Base-by-base conservation (phyloP, 2,329 filamentous ascomycete genomes). In the Aureobasidium sp. region DNA sequence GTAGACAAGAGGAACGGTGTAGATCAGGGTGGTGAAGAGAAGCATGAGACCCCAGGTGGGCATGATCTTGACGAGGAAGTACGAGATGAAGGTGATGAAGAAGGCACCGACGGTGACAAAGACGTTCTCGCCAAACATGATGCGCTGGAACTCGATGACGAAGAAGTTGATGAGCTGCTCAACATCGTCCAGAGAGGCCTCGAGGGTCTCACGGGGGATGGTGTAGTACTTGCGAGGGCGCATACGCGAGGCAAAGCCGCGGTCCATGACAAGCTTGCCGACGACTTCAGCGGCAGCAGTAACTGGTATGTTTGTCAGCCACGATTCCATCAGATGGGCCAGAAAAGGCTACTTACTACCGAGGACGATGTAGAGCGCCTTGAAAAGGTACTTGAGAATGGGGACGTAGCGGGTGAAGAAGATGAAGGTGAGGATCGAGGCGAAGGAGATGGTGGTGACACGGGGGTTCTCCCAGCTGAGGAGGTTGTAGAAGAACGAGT, bases 81-180 rank as follows among this genome's bases (percentile, higher is more conserved):
- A 87, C 65, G 80, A 78, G 64, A 79, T 69, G 69, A 86, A 77
- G 37, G 83, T 76, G 31, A 83, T 76, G 63, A 78, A 68, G 75
- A 86, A 86, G 55, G 81, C 83, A 62, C 77, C 78, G 69, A 82
- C 71, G 15, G 84, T 86, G 62, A 79, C 81, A 62, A 79, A 78
- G 60, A 85, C 75, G 67, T 86, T 86, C 77, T 87, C 84, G 33
- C 81, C 84, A 67, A 86, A 87, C 62, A 86, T 71, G 64, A 86
- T 78, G 61, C 84, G 80, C 76, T 87, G 84, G 69, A 84, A 82
- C 70, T 87, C 84, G 64, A 87, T 85, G 66, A 86, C 78, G 73
- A 86, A 84, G 74, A 87, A 87, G 75, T 86, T 85, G 74, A 83
- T 77, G 58, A 87, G 75, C 73, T 86, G 83, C 70, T 84, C 82